A percentile compares a stretch with the other conserved stretches of the same genome.
phyloP scores from a whole-genome alignment of 2,329 filamentous ascomycete genomes.

The Pseudopithomyces chartarum region DNA sequence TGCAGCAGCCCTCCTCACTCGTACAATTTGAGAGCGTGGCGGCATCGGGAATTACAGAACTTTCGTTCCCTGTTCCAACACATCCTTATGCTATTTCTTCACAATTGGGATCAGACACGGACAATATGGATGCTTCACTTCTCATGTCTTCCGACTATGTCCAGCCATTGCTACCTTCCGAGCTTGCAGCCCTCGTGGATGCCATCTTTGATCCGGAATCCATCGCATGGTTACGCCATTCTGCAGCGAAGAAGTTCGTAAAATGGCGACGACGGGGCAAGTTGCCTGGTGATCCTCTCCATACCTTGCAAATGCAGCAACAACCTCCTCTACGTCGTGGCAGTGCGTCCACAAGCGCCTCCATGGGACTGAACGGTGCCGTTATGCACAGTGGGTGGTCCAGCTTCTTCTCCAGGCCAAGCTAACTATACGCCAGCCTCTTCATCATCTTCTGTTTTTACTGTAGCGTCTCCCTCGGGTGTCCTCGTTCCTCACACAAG shows the following conservation, averaged over 20 bases:
- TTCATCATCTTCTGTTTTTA: conserved; percentile 41
- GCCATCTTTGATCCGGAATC: conserved; percentile 79
- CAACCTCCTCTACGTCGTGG: conserved; percentile 23
- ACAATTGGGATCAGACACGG: conserved; percentile 69
- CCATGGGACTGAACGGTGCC: conserved; percentile 33
- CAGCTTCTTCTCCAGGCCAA: background rate
- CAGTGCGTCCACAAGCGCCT: conserved; percentile 32
- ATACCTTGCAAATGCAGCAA: conserved; percentile 21
- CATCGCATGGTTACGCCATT: conserved; percentile 79
- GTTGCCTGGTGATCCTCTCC: conserved; percentile 32
- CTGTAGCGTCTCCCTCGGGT: conserved; percentile 44
- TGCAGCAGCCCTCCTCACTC: conserved; percentile 17
- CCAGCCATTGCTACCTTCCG: conserved; percentile 76
- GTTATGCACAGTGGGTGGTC: conserved; percentile 28
- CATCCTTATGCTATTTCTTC: conserved; percentile 80
- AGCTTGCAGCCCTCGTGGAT: conserved; percentile 71
- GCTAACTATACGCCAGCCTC: conserved; percentile 32
- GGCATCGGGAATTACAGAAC: conserved; percentile 24
- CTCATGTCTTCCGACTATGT: conserved; percentile 93
- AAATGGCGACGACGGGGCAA: conserved; percentile 64
- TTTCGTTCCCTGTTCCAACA: conserved; percentile 38
- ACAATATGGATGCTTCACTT: conserved; percentile 89
- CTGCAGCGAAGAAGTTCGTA: conserved; percentile 80
- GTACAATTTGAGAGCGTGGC: conserved; percentile 4
- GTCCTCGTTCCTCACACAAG: conserved; percentile 43